Percentiles rank a stretch among this genome's conserved stretches.
These are phyloP conservation scores for Henningerozyma blattae DNA, from an alignment of 805 yeast species.

Conservation along the genomic window DNA sequence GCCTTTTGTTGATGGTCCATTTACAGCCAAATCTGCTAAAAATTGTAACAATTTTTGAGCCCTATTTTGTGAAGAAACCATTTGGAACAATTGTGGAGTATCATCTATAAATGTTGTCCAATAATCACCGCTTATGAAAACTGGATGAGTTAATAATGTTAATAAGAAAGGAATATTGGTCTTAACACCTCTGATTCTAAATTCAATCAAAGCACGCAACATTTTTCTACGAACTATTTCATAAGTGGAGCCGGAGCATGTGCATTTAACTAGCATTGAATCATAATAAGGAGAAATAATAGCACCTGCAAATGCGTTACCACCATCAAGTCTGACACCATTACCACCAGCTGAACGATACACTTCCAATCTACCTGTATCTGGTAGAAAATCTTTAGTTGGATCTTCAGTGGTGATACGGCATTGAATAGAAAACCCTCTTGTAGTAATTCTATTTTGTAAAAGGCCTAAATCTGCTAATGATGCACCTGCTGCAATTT, in stretches of 20 bases:
- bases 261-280: constrained; percentile 93
- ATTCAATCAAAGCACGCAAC: constrained; percentile 91
- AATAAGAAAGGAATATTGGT: constrained; percentile 92
- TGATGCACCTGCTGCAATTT: constrained; percentile 95
- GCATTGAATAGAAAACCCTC: constrained; percentile 98
- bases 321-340: constrained; percentile 96
- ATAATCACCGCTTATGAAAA: constrained; percentile 72
- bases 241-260: constrained; percentile 90
- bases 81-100: constrained; percentile 87
- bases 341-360: constrained; percentile 98
- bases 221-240: constrained; percentile 95
- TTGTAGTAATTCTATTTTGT: constrained; percentile 85
- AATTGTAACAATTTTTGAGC: constrained; percentile 85
- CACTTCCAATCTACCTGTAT: constrained; percentile 93
- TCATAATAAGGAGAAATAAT: constrained; percentile 93
- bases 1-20: constrained; percentile 90
- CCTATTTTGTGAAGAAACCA: constrained; percentile 89
- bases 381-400: constrained; percentile 89
- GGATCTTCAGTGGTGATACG: constrained; percentile 98
- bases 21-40: constrained; percentile 84
- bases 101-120: constrained; percentile 99
- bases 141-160: constrained; percentile 77
- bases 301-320: constrained; percentile 94
- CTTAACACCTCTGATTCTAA: constrained; percentile 96
- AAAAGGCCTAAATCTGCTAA: constrained; percentile 77